These are phyloP conservation scores for Boletus fagicola DNA, from an alignment of 768 basidiomycete species.

Conservation along the genomic window DNA sequence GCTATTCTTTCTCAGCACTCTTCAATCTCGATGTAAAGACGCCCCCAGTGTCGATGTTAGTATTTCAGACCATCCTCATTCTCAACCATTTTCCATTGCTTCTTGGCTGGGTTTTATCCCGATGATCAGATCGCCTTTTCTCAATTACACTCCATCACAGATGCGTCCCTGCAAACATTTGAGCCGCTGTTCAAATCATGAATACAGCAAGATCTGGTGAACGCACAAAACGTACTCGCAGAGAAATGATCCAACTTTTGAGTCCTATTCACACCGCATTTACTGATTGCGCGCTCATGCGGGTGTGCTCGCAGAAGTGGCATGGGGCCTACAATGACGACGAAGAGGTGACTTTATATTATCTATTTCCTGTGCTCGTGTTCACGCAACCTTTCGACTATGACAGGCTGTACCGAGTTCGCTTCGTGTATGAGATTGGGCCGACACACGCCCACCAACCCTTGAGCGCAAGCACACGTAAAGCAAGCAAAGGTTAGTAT, in stretches of 20 bases:
- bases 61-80: too few species aligned
- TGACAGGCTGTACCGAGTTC: too few species aligned
- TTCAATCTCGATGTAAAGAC: too few species aligned
- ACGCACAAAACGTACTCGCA: neutral
- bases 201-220: neutral
- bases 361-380: neutral
- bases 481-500: neutral
- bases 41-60: too few species aligned
- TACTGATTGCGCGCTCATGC: neutral
- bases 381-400: neutral
- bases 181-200: neutral
- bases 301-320: neutral
- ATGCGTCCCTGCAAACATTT: neutral
- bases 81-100: neutral
- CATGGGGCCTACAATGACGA: neutral
- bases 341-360: neutral
- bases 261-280: too few species aligned
- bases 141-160: neutral
- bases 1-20: too few species aligned
- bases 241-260: neutral
- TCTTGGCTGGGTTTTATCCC: neutral
- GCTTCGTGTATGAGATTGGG: neutral
- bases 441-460: neutral
- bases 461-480: neutral
- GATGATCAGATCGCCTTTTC: neutral